phyloP scores from a whole-genome alignment of 768 basidiomycete genomes.

The Amanita brunnescens region DNA sequence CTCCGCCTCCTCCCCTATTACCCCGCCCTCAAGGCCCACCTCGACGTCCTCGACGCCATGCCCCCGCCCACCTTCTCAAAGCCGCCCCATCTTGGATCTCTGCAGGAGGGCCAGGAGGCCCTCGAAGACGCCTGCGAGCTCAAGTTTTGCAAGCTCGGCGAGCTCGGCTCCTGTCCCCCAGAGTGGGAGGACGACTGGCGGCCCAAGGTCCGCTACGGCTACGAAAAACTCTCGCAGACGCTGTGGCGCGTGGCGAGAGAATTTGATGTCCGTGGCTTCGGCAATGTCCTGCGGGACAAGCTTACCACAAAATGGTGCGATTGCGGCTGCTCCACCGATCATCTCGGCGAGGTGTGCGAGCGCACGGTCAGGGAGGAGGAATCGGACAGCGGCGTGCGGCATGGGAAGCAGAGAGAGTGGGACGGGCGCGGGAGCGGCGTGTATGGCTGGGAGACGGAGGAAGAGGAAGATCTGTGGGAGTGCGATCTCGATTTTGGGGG shows the following conservation, averaged over 20 bases:
- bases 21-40: slow-evolving; percentile 49
- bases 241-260: slow-evolving; percentile 65
- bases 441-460: slow-evolving; percentile 64
- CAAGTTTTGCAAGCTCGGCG: slow-evolving; percentile 36
- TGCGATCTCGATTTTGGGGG: slow-evolving; percentile 58
- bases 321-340: slow-evolving; percentile 74
- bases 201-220: slow-evolving; percentile 50
- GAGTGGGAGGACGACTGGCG: slow-evolving; percentile 54
- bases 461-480: slow-evolving; percentile 75
- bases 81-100: slow-evolving; percentile 54
- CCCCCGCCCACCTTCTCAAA: slow-evolving; percentile 51
- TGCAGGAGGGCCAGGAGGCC: slow-evolving; percentile 48
- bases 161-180: slow-evolving; percentile 23
- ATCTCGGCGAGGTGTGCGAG: slow-evolving; percentile 71
- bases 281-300: slow-evolving; percentile 60
- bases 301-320: slow-evolving; percentile 72
- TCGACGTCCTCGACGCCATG: slow-evolving; percentile 51
- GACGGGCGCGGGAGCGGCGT: slow-evolving; percentile 68
- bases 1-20: slow-evolving; percentile 54
- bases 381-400: slow-evolving; percentile 45
- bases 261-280: slow-evolving; percentile 68
- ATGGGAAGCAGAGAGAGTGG: slow-evolving; percentile 70
- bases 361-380: slow-evolving; percentile 64
- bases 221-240: slow-evolving; percentile 53
- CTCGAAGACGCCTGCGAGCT: slow-evolving; percentile 59